Base-by-base conservation (phyloP, 1,139 yeast genomes). In the Spencermartinsiella ligniputridi region DNA sequence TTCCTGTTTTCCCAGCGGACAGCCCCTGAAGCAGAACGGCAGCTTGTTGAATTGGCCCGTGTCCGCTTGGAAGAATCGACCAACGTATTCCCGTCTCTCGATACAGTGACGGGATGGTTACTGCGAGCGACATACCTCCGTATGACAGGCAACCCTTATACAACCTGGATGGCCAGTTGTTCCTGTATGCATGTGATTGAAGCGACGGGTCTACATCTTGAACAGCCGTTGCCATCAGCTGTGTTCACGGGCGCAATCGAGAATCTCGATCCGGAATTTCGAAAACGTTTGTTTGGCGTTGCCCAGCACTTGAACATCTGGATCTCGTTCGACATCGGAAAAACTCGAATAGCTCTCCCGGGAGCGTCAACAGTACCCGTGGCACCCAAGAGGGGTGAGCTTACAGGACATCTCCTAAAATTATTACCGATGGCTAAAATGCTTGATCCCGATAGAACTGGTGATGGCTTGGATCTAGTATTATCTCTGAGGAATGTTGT, bases 91-190 rank as follows among this genome's bases (percentile, higher is more conserved):
- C 25, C 25, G 11, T 6, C 9, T 22, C 15, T 27, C 12, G 15
- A 9, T 6, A 27, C 32, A 9, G 42, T 27, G 2, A 21, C 42
- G 3, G 42, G 29, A 12, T 39, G 42, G 42, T n/a, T 39, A 12
- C 18, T 39, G 19, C 36, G 42, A 4, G 37, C 24, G 15, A n/a
- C 37, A 6, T 39, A 39, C 19, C 32, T 39, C n/a, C 36, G 42
- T 11, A 39, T 22, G 24, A 39, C 37, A 22, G 22, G 25, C 19
- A 32, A 18, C 8, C 42, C 42, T 2, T 35, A 39, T 22, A 22
- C 37, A 5, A 16, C 42, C 24, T 39, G 42, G 42, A 30, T 39
- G 35, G 42, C 42, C 2, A 39, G 42, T 29, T 29, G 42, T 13
- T 32, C 37, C 6, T 16, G 17, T 16, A 39, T 39, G 42, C 42